Percentiles rank a stretch among this genome's conserved stretches.
phyloP scores from a whole-genome alignment of 2,329 filamentous ascomycete genomes.

The Mariannaea sp. region DNA sequence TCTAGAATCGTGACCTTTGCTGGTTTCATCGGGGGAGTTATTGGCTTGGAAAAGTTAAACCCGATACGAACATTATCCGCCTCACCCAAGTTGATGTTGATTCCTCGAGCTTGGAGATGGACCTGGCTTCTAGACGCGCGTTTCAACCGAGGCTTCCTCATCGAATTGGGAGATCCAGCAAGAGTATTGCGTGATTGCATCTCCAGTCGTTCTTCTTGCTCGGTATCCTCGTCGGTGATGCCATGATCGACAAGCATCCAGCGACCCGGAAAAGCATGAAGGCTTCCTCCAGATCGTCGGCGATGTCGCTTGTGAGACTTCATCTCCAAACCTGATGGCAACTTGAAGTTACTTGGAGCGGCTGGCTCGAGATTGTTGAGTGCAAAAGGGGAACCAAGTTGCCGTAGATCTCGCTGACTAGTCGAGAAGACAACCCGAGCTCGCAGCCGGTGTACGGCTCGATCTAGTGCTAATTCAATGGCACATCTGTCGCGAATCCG shows the following conservation, averaged over 20 bases:
- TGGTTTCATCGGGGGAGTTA: slow-evolving; percentile 30
- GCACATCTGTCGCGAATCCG: slow-evolving; percentile 86
- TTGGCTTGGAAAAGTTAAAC: slow-evolving; percentile 47
- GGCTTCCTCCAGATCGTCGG: slow-evolving; percentile 56
- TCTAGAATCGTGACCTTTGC: background rate
- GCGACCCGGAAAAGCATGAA: slow-evolving; percentile 47
- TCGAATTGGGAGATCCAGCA: slow-evolving; percentile 32
- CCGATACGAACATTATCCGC: slow-evolving; percentile 22
- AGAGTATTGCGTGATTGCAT: slow-evolving; percentile 43
- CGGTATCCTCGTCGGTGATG: slow-evolving; percentile 51
- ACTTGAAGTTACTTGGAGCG: slow-evolving; percentile 23
- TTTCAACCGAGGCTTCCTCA: slow-evolving; percentile 49
- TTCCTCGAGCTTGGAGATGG: slow-evolving; percentile 37
- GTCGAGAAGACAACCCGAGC: slow-evolving; percentile 71
- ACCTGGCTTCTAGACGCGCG: slow-evolving; percentile 48
- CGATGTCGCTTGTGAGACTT: slow-evolving; percentile 47
- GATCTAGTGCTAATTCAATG: slow-evolving; percentile 83
- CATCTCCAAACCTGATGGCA: slow-evolving; percentile 32
- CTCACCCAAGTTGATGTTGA: slow-evolving; percentile 22
- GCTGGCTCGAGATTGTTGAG: slow-evolving; percentile 27
- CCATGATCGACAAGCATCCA: slow-evolving; percentile 45
- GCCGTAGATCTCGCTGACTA: slow-evolving; percentile 64
- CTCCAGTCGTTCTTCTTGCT: slow-evolving; percentile 51
- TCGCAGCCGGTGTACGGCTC: slow-evolving; percentile 70
- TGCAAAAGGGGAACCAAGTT: slow-evolving; percentile 43